These are phyloP conservation scores for Tricladium varicosporioides DNA, from an alignment of 2,329 filamentous ascomycete species.

Conservation along the genomic window DNA sequence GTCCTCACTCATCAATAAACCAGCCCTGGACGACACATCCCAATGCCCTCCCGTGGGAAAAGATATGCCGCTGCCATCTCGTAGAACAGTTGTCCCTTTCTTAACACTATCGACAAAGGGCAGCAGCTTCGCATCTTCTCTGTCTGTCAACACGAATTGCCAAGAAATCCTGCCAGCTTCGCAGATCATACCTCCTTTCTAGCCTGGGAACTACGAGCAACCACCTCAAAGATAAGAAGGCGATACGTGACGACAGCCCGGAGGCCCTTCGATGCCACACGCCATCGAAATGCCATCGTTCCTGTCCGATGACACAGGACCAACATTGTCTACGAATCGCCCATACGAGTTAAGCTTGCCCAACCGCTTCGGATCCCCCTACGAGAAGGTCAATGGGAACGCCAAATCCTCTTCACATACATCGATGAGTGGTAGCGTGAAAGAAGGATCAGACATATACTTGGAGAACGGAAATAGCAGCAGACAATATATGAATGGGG, in stretches of 20 bases:
- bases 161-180: slow-evolving; percentile 21
- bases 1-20: slow-evolving; percentile 8
- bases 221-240: slow-evolving; percentile 25
- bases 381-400: slow-evolving; percentile 36
- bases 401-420: slow-evolving; percentile 27
- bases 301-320: slow-evolving; percentile 42
- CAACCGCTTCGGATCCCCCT: slow-evolving; percentile 35
- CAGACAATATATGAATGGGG: slow-evolving; percentile 29
- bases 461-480: slow-evolving; percentile 24
- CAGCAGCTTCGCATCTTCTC: neutral
- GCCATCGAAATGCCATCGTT: slow-evolving; percentile 50
- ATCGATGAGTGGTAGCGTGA: slow-evolving; percentile 34
- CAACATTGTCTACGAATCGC: slow-evolving; percentile 28
- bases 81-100: slow-evolving; percentile 1
- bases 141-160: slow-evolving; percentile 9
- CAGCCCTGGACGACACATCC: neutral
- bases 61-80: slow-evolving; percentile 13
- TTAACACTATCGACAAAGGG: neutral
- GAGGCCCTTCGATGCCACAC: slow-evolving; percentile 38
- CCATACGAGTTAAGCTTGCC: slow-evolving; percentile 34
- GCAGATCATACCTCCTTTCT: slow-evolving; percentile 28
- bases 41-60: slow-evolving; percentile 1
- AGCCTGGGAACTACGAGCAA: slow-evolving; percentile 12
- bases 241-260: slow-evolving; percentile 22
- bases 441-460: slow-evolving; percentile 33